Evolutionary conservation across 805 yeast genomes (phyloP).

Genomic region (Zygosaccharomyces siamensis): DNA sequence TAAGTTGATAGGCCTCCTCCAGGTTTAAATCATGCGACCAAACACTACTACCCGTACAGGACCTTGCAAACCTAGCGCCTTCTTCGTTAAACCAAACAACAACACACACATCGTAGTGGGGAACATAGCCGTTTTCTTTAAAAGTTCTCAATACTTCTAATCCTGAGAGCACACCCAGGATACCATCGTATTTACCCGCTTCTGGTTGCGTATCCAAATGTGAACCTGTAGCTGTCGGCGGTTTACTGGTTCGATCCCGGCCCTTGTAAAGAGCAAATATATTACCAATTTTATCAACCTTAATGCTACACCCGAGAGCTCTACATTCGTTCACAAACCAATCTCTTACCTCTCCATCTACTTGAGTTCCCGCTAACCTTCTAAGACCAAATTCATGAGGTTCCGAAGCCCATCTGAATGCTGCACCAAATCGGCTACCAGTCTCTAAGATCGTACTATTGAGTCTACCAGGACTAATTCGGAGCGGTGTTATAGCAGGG

Average conservation of each 20-base stretch:
- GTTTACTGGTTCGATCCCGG: slow-evolving; percentile 37
- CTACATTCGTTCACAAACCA: slow-evolving; percentile 57
- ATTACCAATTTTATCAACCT: slow-evolving; percentile 62
- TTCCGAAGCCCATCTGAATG: slow-evolving; percentile 53
- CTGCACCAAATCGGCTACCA: slow-evolving; percentile 54
- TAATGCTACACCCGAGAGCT: slow-evolving; percentile 51
- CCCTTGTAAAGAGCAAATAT: slow-evolving; percentile 66
- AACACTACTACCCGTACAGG: slow-evolving; percentile 61
- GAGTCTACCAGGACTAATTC: slow-evolving; percentile 41
- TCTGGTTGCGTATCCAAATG: slow-evolving; percentile 76
- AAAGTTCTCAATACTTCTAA: slow-evolving; percentile 62
- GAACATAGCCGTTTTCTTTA: slow-evolving; percentile 51
- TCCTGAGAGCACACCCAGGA: slow-evolving; percentile 63
- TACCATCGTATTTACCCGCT: slow-evolving; percentile 75
- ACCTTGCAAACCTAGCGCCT: slow-evolving; percentile 71
- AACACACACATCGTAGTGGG: slow-evolving; percentile 62
- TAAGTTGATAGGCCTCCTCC: slow-evolving; percentile 47
- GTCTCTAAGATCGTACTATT: slow-evolving; percentile 59
- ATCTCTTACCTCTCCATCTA: slow-evolving; percentile 59
- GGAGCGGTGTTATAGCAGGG: slow-evolving; percentile 27
- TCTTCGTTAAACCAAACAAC: slow-evolving; percentile 75
- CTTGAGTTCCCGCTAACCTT: slow-evolving; percentile 56
- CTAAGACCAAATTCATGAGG: slow-evolving; percentile 63
- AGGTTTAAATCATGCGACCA: slow-evolving; percentile 52
- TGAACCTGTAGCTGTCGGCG: slow-evolving; percentile 65